Evolutionary conservation across 1,139 yeast species (phyloP).

Genomic region (Candida neerlandica): DNA sequence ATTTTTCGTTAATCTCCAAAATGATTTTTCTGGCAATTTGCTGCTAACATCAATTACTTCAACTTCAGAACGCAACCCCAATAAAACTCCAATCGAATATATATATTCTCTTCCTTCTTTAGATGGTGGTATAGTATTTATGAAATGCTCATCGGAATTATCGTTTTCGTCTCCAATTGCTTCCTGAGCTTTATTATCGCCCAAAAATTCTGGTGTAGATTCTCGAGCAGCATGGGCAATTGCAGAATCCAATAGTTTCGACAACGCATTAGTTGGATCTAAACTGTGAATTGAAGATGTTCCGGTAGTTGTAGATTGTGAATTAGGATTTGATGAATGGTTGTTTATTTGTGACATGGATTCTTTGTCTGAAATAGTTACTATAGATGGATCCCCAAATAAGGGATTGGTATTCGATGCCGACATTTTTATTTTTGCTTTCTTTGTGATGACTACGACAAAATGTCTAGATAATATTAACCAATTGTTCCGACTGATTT

Average conservation of each 20-base stretch:
- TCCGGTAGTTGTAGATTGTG: conserved; percentile 8
- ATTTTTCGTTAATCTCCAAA: conserved; percentile 36
- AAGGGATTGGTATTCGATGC: conserved; percentile 23
- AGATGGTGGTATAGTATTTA: conserved; percentile 16
- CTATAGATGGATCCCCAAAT: conserved; percentile 39
- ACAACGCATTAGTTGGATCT: conserved; percentile 41
- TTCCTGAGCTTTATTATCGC: background rate
- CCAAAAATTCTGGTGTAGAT: conserved; percentile 37
- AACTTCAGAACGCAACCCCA: conserved; percentile 39
- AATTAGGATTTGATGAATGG: conserved; percentile 2
- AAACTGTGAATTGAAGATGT: conserved; percentile 16
- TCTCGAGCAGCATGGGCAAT: conserved; percentile 54
- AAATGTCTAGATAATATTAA: background rate
- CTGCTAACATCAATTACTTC: conserved; percentile 30
- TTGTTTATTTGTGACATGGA: conserved; percentile 4
- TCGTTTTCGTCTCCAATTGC: conserved; percentile 13
- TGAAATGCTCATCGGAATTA: conserved; percentile 4
- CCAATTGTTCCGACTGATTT: background rate
- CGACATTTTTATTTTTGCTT: conserved; percentile 8
- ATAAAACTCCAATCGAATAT: conserved; percentile 43
- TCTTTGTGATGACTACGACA: background rate
- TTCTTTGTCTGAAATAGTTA: conserved; percentile 21
- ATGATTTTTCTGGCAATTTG: conserved; percentile 42
- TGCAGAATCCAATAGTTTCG: conserved; percentile 46
- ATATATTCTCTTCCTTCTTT: conserved; percentile 22